Evolutionary conservation across 768 basidiomycete species (phyloP).

Genomic region (Tricholoma saponaceum): DNA sequence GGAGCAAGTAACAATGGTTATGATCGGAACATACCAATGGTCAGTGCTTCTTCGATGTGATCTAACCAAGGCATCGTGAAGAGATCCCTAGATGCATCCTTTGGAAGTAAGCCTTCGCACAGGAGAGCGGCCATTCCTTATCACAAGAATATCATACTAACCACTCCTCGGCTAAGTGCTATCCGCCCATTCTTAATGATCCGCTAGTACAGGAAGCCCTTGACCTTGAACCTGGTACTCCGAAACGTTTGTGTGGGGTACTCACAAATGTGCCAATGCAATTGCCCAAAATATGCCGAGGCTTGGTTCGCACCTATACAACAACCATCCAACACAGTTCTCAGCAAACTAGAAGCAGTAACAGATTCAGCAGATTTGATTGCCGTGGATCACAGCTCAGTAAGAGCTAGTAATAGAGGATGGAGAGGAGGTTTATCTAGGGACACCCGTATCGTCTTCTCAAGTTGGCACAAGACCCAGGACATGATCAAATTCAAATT

Average conservation of each 20-base stretch:
- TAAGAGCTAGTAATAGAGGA: background rate
- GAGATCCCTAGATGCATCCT: constrained; percentile 26
- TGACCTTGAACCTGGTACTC: too few species aligned
- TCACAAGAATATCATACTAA: constrained; percentile 26
- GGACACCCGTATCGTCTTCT: background rate
- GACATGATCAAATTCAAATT: background rate
- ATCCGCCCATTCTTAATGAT: constrained; percentile 45
- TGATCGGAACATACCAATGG: too few species aligned
- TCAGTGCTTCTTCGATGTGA: too few species aligned
- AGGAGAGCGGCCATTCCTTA: constrained; percentile 10
- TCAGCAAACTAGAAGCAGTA: background rate
- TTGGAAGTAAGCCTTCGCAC: constrained; percentile 30
- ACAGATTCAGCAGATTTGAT: background rate
- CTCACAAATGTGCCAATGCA: background rate
- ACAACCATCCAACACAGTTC: background rate
- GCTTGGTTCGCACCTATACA: background rate
- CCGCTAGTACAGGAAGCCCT: constrained; percentile 30
- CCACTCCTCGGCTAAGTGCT: constrained; percentile 46
- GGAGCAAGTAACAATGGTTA: too few species aligned
- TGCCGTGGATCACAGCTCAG: background rate
- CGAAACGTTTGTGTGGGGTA: too few species aligned
- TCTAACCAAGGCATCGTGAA: too few species aligned
- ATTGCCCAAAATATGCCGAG: background rate
- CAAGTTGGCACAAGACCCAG: background rate
- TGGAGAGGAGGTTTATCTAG: background rate